Percentiles rank a stretch among this genome's conserved stretches.
These are phyloP conservation scores for Penicillium malachiteum DNA, from an alignment of 495 filamentous ascomycete genomes.

Conservation along the genomic window DNA sequence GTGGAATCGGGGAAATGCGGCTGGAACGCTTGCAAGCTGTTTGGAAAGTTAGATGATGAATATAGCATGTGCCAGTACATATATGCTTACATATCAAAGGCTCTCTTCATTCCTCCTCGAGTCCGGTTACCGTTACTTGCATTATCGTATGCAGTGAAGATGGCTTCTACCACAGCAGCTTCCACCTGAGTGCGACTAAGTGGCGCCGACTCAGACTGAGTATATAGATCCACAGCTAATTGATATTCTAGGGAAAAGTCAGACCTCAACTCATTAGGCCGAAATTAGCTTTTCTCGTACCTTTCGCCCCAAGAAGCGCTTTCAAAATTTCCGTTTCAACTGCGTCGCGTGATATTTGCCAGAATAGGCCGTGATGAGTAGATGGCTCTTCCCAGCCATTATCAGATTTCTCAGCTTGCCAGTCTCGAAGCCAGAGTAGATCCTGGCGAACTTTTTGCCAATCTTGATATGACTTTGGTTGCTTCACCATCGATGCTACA, in stretches of 20 bases:
- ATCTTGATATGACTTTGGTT: constrained; percentile 59
- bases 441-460: constrained; percentile 67
- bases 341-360: constrained; percentile 58
- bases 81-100: constrained; percentile 71
- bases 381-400: constrained; percentile 22
- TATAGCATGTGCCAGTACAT: too few species aligned
- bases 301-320: constrained; percentile 63
- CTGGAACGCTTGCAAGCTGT: constrained; percentile 68
- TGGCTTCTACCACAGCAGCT: constrained; percentile 63
- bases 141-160: constrained; percentile 79
- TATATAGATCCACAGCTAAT: constrained; percentile 69
- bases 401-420: constrained; percentile 56
- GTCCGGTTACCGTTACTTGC: constrained; percentile 86
- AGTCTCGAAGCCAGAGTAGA: constrained; percentile 79
- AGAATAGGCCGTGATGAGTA: constrained; percentile 63
- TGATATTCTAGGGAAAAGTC: constrained; percentile 55
- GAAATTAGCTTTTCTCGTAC: constrained; percentile 43
- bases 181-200: constrained; percentile 56
- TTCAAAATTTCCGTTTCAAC: constrained; percentile 77
- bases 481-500: constrained; percentile 52
- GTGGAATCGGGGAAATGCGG: constrained; percentile 58
- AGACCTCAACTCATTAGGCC: constrained; percentile 8
- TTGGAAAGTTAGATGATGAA: constrained; percentile 9
- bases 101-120: constrained; percentile 79
- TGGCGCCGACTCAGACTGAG: constrained; percentile 43